These are phyloP conservation scores for Linaria vulgaris DNA, from an alignment of 257 asterid genomes.

Conservation along the genomic window DNA sequence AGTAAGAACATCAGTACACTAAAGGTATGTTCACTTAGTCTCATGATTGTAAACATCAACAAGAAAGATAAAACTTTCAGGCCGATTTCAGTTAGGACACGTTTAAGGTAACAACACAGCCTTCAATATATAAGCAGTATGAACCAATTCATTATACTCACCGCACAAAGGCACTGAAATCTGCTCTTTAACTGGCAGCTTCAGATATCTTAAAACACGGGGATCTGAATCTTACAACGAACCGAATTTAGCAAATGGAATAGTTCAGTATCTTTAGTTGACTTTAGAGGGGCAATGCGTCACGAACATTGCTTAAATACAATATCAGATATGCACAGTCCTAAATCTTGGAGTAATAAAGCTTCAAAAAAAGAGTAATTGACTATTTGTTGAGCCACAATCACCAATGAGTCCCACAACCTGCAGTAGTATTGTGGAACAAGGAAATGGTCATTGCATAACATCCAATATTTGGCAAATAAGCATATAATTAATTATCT, in stretches of 20 bases:
- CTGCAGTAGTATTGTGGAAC: constrained; percentile 71
- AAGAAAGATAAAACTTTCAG: constrained; percentile 4
- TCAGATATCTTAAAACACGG: constrained; percentile 37
- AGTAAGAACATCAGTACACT: neutral
- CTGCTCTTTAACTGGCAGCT: constrained; percentile 46
- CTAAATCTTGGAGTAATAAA: constrained; percentile 36
- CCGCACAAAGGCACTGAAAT: constrained; percentile 45
- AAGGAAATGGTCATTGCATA: constrained; percentile 46
- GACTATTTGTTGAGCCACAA: constrained; percentile 57
- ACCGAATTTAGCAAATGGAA: constrained; percentile 46
- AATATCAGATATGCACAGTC: constrained; percentile 40
- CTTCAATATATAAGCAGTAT: constrained; percentile 10
- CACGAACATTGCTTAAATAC: constrained; percentile 43
- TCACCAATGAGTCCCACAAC: constrained; percentile 66
- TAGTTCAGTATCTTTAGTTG: constrained; percentile 51
- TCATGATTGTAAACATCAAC: neutral
- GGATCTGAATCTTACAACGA: constrained; percentile 41
- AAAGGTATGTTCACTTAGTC: neutral
- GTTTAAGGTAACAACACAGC: constrained; percentile 9
- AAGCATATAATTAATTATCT: constrained; percentile 6
- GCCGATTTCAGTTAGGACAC: constrained; percentile 9
- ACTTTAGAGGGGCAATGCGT: constrained; percentile 55
- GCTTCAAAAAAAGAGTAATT: constrained; percentile 53
- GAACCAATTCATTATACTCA: constrained; percentile 43
- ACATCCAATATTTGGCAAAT: constrained; percentile 26